Base-by-base conservation (phyloP, 371 early-diverging fungal genomes). In the Rhizomucor miehei region DNA sequence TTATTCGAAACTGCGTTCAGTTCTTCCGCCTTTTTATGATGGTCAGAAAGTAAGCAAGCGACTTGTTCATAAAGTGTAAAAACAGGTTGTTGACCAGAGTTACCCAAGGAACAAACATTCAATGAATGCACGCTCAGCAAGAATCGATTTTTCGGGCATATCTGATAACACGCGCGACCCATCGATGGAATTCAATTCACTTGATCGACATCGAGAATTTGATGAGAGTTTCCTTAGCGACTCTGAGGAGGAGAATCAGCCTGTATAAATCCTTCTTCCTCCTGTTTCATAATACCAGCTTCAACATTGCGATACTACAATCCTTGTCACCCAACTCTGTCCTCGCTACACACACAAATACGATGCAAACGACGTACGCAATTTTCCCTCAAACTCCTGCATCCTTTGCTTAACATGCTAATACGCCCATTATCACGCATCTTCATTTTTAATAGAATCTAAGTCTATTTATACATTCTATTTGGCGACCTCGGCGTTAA, bases 1-100 rank as follows among this genome's bases (percentile, higher is more conserved):
- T 89, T 16, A 75, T 87, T 29, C 77, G 91, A 56, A 91, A 91
- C 63, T 77, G 73, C 8, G 75, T 88, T 20, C 88, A 89, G 56
- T 73, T 87, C 36, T 71, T 81, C 55, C 71, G 91, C 19, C 64
- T 91, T 9, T 80, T 80, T 25, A 73, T 77, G 66, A 86, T 91
- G 82, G 63, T 88, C n/a, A 64, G 80, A 57, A 89, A 84, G 87
- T 84, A 80, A 62, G 70, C 70, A 14, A 40, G n/a, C n/a, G 3
- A 17, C n/a, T n/a, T 29, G 14, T 14, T n/a, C n/a, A n/a, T n/a
- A n/a, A n/a, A n/a, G n/a, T n/a, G n/a, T n/a, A n/a, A n/a, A n/a
- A n/a, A n/a, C n/a, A n/a, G n/a, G n/a, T n/a, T n/a, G n/a, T n/a
- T n/a, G n/a, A n/a, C n/a, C n/a, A n/a, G n/a, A 17, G 13, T 4